Conservation (phyloP, 2,329 filamentous ascomycete species). For the Epichloe sibirici region DNA sequence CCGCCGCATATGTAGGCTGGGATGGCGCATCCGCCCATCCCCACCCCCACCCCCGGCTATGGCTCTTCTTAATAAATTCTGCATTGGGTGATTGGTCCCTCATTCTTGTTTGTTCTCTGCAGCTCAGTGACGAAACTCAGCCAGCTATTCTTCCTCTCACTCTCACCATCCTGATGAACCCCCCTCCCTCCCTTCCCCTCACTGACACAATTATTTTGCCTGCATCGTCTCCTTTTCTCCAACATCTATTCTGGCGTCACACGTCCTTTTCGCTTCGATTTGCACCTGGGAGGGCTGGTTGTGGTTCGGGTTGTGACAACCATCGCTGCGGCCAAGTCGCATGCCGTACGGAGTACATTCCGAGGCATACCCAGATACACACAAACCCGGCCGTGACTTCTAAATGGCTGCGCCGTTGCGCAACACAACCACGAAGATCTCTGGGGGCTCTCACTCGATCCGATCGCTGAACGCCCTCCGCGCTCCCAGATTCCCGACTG, state of each 20-base stretch:
- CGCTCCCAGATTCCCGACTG: background rate
- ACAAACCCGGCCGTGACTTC: background rate
- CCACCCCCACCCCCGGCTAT: background rate
- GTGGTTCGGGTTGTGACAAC: background rate
- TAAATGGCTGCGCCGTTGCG: slow-evolving; percentile 23
- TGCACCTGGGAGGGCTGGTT: too few relatives aligned
- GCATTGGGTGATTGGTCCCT: background rate
- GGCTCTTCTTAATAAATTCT: background rate
- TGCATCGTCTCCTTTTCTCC: too few relatives aligned
- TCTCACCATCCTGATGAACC: too few relatives aligned
- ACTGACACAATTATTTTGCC: too few relatives aligned
- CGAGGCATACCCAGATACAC: background rate
- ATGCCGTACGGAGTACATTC: background rate
- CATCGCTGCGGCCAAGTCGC: slow-evolving; percentile 10
- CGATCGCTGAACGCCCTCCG: background rate
- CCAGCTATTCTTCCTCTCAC: too few relatives aligned
- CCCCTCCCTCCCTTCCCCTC: too few relatives aligned
- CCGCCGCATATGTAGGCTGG: background rate
- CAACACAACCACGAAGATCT: slow-evolving; percentile 13
- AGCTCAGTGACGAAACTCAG: too few relatives aligned
- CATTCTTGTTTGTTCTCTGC: background rate
- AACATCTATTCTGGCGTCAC: background rate
- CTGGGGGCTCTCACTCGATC: slow-evolving; percentile 1
- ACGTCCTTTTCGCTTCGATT: too few relatives aligned
- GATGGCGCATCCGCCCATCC: slow-evolving; percentile 2